Conservation (phyloP, 441 rosid genomes). For the Corymbia citriodora region DNA sequence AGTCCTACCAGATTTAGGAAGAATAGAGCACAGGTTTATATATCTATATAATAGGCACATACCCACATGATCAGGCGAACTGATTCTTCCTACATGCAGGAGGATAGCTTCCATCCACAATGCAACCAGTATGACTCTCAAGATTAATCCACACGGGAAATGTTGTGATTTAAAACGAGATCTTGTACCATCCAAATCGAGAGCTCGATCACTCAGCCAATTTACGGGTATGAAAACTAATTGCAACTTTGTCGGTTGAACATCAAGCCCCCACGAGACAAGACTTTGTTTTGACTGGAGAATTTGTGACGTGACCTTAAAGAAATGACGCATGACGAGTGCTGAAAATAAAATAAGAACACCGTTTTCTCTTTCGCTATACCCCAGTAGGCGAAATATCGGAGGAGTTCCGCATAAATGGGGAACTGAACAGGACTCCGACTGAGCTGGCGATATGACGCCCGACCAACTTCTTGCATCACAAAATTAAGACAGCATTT, state of each 20-base stretch:
- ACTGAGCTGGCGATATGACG: background rate
- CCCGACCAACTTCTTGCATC: background rate
- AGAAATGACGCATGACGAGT: background rate
- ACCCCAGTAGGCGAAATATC: background rate
- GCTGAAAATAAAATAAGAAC: background rate
- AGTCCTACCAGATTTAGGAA: background rate
- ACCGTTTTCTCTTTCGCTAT: background rate
- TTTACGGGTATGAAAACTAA: background rate
- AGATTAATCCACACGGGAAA: background rate
- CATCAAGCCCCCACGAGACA: background rate
- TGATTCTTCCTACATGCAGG: background rate
- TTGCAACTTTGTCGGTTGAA: background rate
- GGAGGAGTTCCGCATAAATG: background rate
- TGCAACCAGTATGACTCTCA: background rate
- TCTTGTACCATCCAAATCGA: background rate
- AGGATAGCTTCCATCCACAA: background rate
- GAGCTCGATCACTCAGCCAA: no score
- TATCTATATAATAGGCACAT: fast-evolving
- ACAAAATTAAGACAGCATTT: background rate
- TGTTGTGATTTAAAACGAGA: fast-evolving
- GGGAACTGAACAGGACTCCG: background rate
- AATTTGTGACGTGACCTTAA: background rate
- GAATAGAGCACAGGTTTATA: background rate
- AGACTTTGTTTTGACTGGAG: background rate
- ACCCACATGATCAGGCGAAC: background rate